Percentiles rank a stretch among this genome's conserved stretches.
phyloP scores from a whole-genome alignment of 371 early-diverging fungal genomes.

The Enteropsectra breve region DNA sequence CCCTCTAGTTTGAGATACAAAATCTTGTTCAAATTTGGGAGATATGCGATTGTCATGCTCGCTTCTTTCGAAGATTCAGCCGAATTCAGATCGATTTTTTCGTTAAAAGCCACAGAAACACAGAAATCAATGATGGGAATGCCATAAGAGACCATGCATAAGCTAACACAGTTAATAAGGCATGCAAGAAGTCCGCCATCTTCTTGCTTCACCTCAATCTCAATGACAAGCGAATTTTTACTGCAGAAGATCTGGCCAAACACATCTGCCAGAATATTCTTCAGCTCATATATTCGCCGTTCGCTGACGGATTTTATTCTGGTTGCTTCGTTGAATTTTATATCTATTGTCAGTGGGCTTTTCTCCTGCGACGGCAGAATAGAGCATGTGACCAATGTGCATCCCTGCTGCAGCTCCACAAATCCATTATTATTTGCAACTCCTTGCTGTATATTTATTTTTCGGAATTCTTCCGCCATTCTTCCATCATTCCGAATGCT shows the following conservation, averaged over 20 bases:
- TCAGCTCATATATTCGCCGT: slow-evolving; percentile 11
- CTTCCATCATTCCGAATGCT: not conserved
- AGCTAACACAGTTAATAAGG: slow-evolving; percentile 38
- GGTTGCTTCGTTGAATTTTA: slow-evolving; percentile 26
- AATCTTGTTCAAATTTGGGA: slow-evolving; percentile 30
- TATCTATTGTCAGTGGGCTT: slow-evolving; percentile 17
- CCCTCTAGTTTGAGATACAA: slow-evolving; percentile 32
- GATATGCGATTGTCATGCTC: slow-evolving; percentile 20
- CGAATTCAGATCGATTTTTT: slow-evolving; percentile 23
- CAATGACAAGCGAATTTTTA: slow-evolving; percentile 25
- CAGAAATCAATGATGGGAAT: slow-evolving; percentile 34
- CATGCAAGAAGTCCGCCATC: slow-evolving; percentile 37
- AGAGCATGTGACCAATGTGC: not conserved
- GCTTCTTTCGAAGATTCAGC: slow-evolving; percentile 19
- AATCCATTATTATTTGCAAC: not conserved
- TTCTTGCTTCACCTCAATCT: slow-evolving; percentile 33
- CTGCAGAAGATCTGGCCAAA: slow-evolving; percentile 24
- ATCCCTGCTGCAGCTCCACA: slow-evolving; percentile 3
- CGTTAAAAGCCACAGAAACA: slow-evolving; percentile 13
- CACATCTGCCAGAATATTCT: slow-evolving; percentile 17
- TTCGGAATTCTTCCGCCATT: not conserved
- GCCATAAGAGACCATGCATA: slow-evolving; percentile 34
- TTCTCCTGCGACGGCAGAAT: slow-evolving; percentile 10
- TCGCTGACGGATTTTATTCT: slow-evolving; percentile 19
- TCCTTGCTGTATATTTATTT: not conserved